Conservation (phyloP, 1,139 yeast genomes). For the Sugiyamaella novakii region DNA sequence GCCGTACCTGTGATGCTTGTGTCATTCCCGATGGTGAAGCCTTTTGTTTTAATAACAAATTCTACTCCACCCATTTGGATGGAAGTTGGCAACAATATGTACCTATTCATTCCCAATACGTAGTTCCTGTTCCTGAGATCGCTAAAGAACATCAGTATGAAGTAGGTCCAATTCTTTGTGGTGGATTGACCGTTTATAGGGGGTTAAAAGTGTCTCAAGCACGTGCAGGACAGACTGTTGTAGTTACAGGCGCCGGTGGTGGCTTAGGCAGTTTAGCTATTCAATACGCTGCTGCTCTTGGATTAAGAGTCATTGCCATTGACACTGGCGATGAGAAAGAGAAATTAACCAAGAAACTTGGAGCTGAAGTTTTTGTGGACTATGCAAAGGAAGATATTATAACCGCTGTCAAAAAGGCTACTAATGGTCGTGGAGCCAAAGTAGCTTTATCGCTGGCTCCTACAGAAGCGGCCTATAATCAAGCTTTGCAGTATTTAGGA, state of each 20-base stretch:
- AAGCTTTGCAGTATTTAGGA: constrained; percentile 64
- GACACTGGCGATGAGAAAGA: constrained; percentile 70
- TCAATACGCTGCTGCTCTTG: constrained; percentile 76
- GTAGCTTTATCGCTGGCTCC: constrained; percentile 75
- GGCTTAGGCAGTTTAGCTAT: constrained; percentile 75
- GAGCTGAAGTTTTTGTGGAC: constrained; percentile 70
- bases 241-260: constrained; percentile 77
- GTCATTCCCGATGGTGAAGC: constrained; percentile 29
- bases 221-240: constrained; percentile 70
- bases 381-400: constrained; percentile 49
- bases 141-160: constrained; percentile 62
- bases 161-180: constrained; percentile 71
- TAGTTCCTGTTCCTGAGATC: constrained; percentile 62
- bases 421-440: constrained; percentile 65
- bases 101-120: constrained; percentile 75
- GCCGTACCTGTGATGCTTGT: constrained; percentile 32
- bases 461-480: constrained; percentile 63
- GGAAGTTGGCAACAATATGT: constrained; percentile 80
- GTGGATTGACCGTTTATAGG: constrained; percentile 78
- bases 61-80: constrained; percentile 66
- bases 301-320: constrained; percentile 66
- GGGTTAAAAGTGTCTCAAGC: constrained; percentile 66
- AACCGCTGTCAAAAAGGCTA: constrained; percentile 52
- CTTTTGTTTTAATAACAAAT: constrained; percentile 26
- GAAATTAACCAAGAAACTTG: constrained; percentile 53